Percentiles rank a stretch among this genome's conserved stretches.
Conservation (phyloP, 164 flowering plant species). For the Echeveria elegans region DNA sequence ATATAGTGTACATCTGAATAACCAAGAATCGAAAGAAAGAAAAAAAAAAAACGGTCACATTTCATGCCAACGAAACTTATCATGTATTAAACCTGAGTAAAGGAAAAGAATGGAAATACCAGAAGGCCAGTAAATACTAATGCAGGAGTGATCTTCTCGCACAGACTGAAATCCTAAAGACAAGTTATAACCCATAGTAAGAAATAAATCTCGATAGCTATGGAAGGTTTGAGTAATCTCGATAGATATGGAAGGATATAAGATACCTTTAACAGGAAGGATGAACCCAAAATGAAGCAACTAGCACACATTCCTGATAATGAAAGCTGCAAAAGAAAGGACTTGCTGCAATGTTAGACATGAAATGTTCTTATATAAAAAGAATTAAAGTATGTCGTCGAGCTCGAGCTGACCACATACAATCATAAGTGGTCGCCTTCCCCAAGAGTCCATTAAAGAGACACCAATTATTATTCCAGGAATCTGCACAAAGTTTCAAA, state of each 20-base stretch:
- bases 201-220: neutral
- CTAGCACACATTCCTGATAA: conserved; percentile 20
- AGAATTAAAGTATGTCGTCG: neutral
- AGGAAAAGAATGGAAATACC: neutral
- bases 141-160: neutral
- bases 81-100: neutral
- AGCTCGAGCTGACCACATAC: neutral
- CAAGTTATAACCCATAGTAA: neutral
- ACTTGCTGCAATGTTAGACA: neutral
- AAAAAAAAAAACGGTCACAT: neutral
- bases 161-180: neutral
- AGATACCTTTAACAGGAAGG: conserved; percentile 24
- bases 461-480: conserved; percentile 12
- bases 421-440: conserved; percentile 20
- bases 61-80: neutral
- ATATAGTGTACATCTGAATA: conserved; percentile 3
- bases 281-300: conserved; percentile 21
- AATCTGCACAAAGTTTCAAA: conserved; percentile 11
- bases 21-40: neutral
- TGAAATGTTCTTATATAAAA: neutral
- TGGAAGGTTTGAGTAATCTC: neutral
- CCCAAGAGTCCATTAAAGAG: conserved; percentile 17
- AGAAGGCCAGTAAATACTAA: conserved; percentile 8
- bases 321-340: conserved; percentile 14
- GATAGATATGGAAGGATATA: neutral